Percentiles rank a stretch among this genome's conserved stretches.
Evolutionary conservation across 371 early-diverging fungal genomes (phyloP).

Genomic region (Apophysomyces elegans): DNA sequence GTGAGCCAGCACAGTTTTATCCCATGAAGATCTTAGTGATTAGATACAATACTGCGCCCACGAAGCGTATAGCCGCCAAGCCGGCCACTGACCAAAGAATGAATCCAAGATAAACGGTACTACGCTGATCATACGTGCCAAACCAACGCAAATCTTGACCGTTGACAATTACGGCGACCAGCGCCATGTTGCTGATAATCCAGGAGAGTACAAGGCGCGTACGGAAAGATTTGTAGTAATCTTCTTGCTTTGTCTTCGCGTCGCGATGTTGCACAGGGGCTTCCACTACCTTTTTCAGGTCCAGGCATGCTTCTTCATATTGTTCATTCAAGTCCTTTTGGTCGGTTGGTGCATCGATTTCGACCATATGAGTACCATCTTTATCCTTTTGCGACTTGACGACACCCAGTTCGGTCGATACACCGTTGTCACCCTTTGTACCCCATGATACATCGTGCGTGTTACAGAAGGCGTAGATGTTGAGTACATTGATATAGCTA

Average conservation of each 20-base stretch:
- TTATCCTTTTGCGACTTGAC: constrained; percentile 55
- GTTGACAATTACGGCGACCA: constrained; percentile 62
- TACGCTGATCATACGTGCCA: constrained; percentile 23
- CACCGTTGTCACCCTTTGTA: constrained; percentile 82
- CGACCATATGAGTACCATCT: constrained; percentile 55
- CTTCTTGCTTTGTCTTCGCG: constrained; percentile 80
- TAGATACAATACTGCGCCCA: constrained; percentile 76
- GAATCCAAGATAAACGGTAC: constrained; percentile 66
- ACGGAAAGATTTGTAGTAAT: constrained; percentile 85
- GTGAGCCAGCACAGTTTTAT: constrained; percentile 13
- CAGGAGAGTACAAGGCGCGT: constrained; percentile 80
- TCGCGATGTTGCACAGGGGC: constrained; percentile 63
- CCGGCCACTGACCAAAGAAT: constrained; percentile 86
- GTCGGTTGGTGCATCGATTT: constrained; percentile 69
- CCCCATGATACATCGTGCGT: constrained; percentile 94
- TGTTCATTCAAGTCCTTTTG: constrained; percentile 66
- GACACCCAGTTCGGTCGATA: constrained; percentile 55
- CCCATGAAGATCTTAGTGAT: constrained; percentile 38
- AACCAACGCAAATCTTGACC: constrained; percentile 43
- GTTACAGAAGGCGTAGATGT: constrained; percentile 90
- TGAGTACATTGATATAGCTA: constrained; percentile 87
- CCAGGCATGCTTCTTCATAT: constrained; percentile 68
- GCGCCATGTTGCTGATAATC: constrained; percentile 78
- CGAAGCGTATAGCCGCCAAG: constrained; percentile 75
- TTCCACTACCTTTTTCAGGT: constrained; percentile 47